A percentile compares a stretch with the other conserved stretches of the same genome.
These are phyloP conservation scores for Magnusiomyces magnusii DNA, from an alignment of 1,139 yeast species.

Conservation along the genomic window DNA sequence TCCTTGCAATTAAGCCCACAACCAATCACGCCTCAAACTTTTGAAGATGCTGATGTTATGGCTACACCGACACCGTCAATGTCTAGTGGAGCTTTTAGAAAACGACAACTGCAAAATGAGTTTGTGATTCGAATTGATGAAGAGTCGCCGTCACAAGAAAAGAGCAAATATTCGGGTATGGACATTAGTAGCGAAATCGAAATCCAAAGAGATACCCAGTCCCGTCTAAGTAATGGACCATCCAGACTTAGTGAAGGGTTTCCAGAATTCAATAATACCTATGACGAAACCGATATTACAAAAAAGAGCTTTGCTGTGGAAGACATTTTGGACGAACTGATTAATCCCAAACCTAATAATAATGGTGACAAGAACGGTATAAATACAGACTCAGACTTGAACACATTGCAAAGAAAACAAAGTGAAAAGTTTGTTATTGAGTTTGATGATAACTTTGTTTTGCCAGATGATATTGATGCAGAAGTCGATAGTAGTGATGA, in stretches of 20 bases:
- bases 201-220: constrained; percentile 5
- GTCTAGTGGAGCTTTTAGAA: neutral
- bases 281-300: neutral
- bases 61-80: neutral
- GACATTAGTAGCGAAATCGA: constrained; percentile 5
- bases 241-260: constrained; percentile 14
- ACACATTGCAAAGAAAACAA: constrained; percentile 6
- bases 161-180: neutral
- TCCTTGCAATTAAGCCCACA: neutral
- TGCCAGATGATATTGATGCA: neutral
- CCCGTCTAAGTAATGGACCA: constrained; percentile 7
- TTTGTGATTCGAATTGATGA: neutral
- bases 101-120: neutral
- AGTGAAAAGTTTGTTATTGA: constrained; percentile 15
- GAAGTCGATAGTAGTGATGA: neutral
- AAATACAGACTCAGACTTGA: neutral
- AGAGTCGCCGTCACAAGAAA: neutral
- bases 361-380: neutral
- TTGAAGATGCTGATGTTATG: neutral
- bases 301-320: neutral
- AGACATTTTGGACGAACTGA: neutral
- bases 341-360: neutral
- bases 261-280: constrained; percentile 12
- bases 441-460: constrained; percentile 7
- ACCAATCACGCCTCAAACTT: neutral